Conservation (phyloP, 805 yeast genomes). For the Naumovozyma castellii region DNA sequence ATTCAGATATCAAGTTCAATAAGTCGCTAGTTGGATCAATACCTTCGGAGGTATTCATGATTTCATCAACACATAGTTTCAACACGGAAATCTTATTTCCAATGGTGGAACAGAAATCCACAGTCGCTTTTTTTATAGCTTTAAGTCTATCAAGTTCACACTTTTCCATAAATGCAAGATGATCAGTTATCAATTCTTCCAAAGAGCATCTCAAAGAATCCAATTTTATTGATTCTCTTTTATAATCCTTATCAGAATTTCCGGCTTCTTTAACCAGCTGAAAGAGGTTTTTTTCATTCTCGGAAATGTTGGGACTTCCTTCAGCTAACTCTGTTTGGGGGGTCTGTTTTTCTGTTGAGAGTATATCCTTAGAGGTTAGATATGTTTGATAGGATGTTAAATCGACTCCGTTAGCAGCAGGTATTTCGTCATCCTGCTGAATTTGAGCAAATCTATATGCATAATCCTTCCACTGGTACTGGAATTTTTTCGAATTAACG, state of each 20-base stretch:
- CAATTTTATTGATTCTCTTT: constrained; percentile 43
- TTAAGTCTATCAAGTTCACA: constrained; percentile 71
- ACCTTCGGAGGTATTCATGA: constrained; percentile 56
- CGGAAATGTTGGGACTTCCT: constrained; percentile 14
- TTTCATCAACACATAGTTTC: constrained; percentile 50
- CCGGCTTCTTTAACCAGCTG: constrained; percentile 49
- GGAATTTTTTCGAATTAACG: constrained; percentile 64
- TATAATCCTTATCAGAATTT: constrained; percentile 48
- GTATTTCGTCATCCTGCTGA: not conserved
- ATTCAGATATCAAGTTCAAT: constrained; percentile 53
- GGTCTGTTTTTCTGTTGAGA: not conserved
- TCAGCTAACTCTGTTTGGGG: not conserved
- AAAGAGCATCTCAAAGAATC: constrained; percentile 63
- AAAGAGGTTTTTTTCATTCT: constrained; percentile 37
- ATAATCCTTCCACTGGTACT: constrained; percentile 71
- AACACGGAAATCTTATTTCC: constrained; percentile 50
- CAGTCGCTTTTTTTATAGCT: constrained; percentile 66
- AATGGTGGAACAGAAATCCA: constrained; percentile 61
- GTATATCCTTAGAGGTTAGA: not conserved
- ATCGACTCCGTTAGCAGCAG: too few species aligned
- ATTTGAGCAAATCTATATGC: constrained; percentile 49
- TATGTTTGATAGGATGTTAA: not conserved
- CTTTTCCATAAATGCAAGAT: constrained; percentile 65
- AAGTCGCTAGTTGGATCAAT: constrained; percentile 64
- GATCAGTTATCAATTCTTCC: constrained; percentile 66